phyloP scores from a whole-genome alignment of 768 basidiomycete species.

The Xerocomus spinulosus region DNA sequence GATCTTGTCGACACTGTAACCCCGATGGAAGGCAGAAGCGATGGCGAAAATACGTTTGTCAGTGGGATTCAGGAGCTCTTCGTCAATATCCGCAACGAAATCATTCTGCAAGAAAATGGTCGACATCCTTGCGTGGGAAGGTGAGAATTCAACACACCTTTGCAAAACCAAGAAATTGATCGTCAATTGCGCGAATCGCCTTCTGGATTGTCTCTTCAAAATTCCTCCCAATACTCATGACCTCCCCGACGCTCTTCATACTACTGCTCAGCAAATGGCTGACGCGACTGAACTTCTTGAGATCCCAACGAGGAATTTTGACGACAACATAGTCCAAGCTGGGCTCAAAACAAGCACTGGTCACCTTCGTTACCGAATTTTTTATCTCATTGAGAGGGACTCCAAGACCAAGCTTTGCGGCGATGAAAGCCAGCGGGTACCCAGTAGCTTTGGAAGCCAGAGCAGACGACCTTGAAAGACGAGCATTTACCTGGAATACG shows the following conservation, averaged over 20 bases:
- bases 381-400: conserved; percentile 97
- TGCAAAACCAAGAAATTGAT: conserved; percentile 89
- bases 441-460: conserved; percentile 98
- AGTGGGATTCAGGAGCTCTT: conserved; percentile 90
- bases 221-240: conserved; percentile 97
- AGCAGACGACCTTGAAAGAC: conserved; percentile 95
- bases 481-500: conserved; percentile 73
- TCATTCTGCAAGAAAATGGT: conserved; percentile 55
- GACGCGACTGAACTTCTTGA: conserved; percentile 96
- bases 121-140: neutral
- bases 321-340: conserved; percentile 96
- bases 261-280: conserved; percentile 86
- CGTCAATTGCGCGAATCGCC: conserved; percentile 95
- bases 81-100: conserved; percentile 84
- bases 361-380: conserved; percentile 95
- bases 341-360: conserved; percentile 96
- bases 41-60: conserved; percentile 98
- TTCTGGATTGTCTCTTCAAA: conserved; percentile 99
- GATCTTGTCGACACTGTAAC: conserved; percentile 92
- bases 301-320: conserved; percentile 98
- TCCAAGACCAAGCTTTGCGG: conserved; percentile 94
- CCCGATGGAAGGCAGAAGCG: conserved; percentile 86
- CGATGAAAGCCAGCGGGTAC: conserved; percentile 97
- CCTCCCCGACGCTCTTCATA: conserved; percentile 99
- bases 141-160: conserved; percentile 45